Evolutionary conservation across 78 protist species (phyloP), one percentile per base, ranked within the genome.

Genomic region (Speleostelium caveatum): DNA sequence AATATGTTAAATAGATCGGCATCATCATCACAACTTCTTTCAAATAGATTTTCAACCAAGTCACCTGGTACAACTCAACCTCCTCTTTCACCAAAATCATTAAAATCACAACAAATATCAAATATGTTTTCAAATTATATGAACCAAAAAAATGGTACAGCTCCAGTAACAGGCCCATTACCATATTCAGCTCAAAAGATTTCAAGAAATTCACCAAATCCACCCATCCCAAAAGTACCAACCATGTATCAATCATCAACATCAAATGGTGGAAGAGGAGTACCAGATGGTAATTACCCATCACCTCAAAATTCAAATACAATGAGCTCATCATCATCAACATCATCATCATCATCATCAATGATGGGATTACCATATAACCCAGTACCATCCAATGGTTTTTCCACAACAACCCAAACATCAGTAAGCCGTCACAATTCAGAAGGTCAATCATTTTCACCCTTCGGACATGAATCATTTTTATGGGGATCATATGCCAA

Each of bases 201-300:
- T 7, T 68, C 91, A 3, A 76, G 79, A 75, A 73, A 36, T 19
- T 77, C 86, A 30, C 45, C 38, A 21, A 67, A 33, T 17, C 58
- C 65, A 28, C 58, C 69, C 86, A 77, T 77, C 2, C 87, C 87
- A 17, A 19, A 28, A 21, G 61, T 6, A 53, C 75, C 75, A 42
- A 42, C 67, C 0, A 4, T 45, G 10, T 45, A 45, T 45, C 6
- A 6, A 6, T 14, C n/a, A 6, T 45, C 53, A 45, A 14, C 53
- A 45, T 45, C 53, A 45, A 14, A 6, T 45, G 53, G n/a, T 10
- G 10, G 6, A 14, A 45, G 53, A 45, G 10, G 10, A 6, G 53
- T 45, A 45, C 53, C 53, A 14, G 53, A 45, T 45, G n/a, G n/a
- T n/a, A n/a, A n/a, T n/a, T 49, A 71, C 24, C 62, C 49, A 35